Evolutionary conservation across 345 rosid genomes (phyloP).

Genomic region (Hypericum androsaemum): DNA sequence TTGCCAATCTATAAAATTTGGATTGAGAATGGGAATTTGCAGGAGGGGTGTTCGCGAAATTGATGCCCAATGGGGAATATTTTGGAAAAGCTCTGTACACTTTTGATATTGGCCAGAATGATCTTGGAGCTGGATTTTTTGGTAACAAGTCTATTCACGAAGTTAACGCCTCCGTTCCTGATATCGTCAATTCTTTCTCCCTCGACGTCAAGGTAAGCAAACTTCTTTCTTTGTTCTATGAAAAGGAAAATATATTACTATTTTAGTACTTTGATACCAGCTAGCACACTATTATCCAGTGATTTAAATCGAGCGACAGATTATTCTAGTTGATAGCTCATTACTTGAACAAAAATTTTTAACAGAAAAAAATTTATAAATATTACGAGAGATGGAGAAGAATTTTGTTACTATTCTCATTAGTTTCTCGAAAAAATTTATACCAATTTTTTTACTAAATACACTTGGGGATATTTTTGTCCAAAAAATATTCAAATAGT

Average conservation of each 20-base stretch:
- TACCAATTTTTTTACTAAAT: no score
- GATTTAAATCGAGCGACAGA: no score
- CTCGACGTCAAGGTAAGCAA: slow-evolving; percentile 26
- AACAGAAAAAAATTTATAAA: no score
- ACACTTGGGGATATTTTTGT: no score
- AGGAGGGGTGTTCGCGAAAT: slow-evolving; percentile 32
- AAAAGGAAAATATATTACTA: slow-evolving; percentile 19
- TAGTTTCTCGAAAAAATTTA: no score
- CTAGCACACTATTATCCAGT: slow-evolving; percentile 9
- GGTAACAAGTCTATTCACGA: slow-evolving; percentile 32
- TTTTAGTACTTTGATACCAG: slow-evolving; percentile 20
- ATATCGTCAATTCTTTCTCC: slow-evolving; percentile 34
- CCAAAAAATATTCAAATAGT: no score
- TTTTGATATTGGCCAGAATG: slow-evolving; percentile 72
- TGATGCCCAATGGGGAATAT: slow-evolving; percentile 35
- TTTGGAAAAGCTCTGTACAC: slow-evolving; percentile 50
- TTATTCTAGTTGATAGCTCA: no score
- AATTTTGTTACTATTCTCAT: no score
- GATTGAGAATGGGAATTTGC: neutral
- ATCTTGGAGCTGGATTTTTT: slow-evolving; percentile 51
- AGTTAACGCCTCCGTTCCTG: slow-evolving; percentile 40
- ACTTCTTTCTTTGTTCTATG: slow-evolving; percentile 1
- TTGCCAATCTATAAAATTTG: neutral
- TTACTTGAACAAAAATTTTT: no score
- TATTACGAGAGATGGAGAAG: no score